A percentile compares a stretch with the other conserved stretches of the same genome.
Evolutionary conservation across 2,329 filamentous ascomycete species (phyloP).

Genomic region (Acrodontium crateriforme): DNA sequence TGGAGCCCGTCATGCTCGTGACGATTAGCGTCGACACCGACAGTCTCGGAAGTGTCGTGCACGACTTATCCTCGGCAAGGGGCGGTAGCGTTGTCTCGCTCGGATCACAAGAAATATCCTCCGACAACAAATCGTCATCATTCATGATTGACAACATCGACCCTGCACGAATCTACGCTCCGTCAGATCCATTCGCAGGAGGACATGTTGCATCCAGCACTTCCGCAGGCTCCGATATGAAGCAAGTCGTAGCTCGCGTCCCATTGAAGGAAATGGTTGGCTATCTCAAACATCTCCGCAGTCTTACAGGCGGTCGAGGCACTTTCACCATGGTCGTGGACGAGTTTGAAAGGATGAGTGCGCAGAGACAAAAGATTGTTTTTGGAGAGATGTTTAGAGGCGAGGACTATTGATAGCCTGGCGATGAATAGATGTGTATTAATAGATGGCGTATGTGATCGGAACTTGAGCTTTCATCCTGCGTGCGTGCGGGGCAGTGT

Average conservation of each 20-base stretch:
- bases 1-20: conserved; percentile 90
- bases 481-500: too few relatives aligned
- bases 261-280: conserved; percentile 95
- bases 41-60: conserved; percentile 67
- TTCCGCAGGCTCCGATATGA: conserved; percentile 18
- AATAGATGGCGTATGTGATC: too few relatives aligned
- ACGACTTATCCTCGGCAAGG: conserved; percentile 61
- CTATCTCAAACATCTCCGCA: conserved; percentile 77
- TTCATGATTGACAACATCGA: conserved; percentile 44
- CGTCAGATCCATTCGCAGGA: conserved; percentile 62
- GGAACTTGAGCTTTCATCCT: too few relatives aligned
- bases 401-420: conserved; percentile 11
- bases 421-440: too few relatives aligned
- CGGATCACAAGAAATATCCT: conserved; percentile 24
- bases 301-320: conserved; percentile 72
- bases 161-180: conserved; percentile 60
- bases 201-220: conserved; percentile 5
- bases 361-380: conserved; percentile 44
- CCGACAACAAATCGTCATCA: conserved; percentile 1
- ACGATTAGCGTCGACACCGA: conserved; percentile 75
- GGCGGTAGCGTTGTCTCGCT: conserved; percentile 64
- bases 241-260: conserved; percentile 67
- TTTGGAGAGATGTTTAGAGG: conserved; percentile 27
- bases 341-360: conserved; percentile 53
- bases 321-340: conserved; percentile 65